Conservation (phyloP, 768 basidiomycete species). For the Tulasnella sp. region DNA sequence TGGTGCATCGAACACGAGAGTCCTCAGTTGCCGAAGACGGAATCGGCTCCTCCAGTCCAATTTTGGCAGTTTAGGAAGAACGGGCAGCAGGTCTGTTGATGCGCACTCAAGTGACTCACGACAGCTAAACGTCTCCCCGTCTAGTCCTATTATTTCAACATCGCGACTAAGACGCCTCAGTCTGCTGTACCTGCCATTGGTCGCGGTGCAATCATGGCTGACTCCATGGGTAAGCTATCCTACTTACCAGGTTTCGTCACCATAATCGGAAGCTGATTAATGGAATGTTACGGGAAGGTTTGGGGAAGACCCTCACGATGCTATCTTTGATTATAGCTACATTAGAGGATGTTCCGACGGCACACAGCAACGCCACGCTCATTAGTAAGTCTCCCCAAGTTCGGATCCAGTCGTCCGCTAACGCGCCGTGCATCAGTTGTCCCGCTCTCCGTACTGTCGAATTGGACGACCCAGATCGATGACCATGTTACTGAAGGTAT, state of each 20-base stretch:
- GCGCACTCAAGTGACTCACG: neutral
- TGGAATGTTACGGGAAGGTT: slow-evolving; percentile 13
- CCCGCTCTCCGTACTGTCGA: slow-evolving; percentile 74
- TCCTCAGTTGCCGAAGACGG: slow-evolving; percentile 55
- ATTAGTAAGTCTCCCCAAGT: slow-evolving; percentile 44
- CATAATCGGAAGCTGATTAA: slow-evolving; percentile 19
- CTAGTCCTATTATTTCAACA: slow-evolving; percentile 25
- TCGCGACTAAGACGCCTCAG: slow-evolving; percentile 76
- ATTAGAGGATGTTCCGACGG: slow-evolving; percentile 44
- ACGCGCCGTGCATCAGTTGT: slow-evolving; percentile 37
- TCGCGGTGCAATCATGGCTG: slow-evolving; percentile 77
- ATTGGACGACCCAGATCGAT: slow-evolving; percentile 76
- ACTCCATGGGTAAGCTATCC: slow-evolving; percentile 62
- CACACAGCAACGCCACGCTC: slow-evolving; percentile 57
- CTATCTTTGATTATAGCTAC: slow-evolving; percentile 71
- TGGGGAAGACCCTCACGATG: slow-evolving; percentile 88
- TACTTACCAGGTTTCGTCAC: neutral
- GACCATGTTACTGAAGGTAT: slow-evolving; percentile 53
- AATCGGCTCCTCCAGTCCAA: slow-evolving; percentile 65
- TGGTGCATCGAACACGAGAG: slow-evolving; percentile 81
- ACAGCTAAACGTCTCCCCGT: neutral
- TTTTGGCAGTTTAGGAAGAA: slow-evolving; percentile 71
- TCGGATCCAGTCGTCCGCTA: neutral
- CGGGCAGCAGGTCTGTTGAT: slow-evolving; percentile 38
- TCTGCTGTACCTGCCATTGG: slow-evolving; percentile 52